Evolutionary conservation across 2,329 filamentous ascomycete genomes (phyloP).

Genomic region (Cladosporium sp.): DNA sequence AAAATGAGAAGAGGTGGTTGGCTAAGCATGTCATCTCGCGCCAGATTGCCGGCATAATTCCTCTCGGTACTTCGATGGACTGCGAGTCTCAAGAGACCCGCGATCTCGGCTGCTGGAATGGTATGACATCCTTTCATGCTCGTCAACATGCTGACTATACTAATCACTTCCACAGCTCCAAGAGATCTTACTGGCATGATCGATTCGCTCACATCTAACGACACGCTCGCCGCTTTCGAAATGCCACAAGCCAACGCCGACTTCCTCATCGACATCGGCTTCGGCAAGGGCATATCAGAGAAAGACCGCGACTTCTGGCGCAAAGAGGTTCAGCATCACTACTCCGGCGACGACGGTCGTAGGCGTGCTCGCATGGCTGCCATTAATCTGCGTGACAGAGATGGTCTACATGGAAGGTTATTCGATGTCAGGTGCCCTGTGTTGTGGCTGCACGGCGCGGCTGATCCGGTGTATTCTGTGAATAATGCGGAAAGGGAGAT

Average conservation of each 20-base stretch:
- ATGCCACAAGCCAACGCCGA: conserved; percentile 41
- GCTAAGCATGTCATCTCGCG: conserved; percentile 35
- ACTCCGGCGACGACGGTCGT: conserved; percentile 48
- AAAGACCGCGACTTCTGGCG: conserved; percentile 42
- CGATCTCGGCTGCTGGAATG: conserved; percentile 47
- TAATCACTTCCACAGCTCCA: conserved; percentile 4
- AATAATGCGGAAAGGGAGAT: conserved; percentile 46
- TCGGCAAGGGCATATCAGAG: conserved; percentile 37
- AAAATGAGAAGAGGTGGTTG: neutral
- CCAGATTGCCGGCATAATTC: conserved; percentile 49
- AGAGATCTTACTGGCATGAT: conserved; percentile 34
- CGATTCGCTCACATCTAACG: conserved; percentile 37
- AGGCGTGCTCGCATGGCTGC: conserved; percentile 46
- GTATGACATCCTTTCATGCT: conserved; percentile 13
- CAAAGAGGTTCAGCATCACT: conserved; percentile 42
- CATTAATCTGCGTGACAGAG: conserved; percentile 46
- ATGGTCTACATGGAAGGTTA: conserved; percentile 44
- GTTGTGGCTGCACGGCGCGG: conserved; percentile 46
- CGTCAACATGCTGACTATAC: neutral
- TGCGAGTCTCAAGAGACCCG: conserved; percentile 43
- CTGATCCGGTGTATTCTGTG: conserved; percentile 39
- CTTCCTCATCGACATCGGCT: conserved; percentile 45
- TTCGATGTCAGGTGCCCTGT: conserved; percentile 49
- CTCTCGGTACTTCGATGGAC: conserved; percentile 51
- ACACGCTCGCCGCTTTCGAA: conserved; percentile 40